Evolutionary conservation across 1,284 basidiomycete genomes (phyloP).

Genomic region (Leucoagaricus sp.): DNA sequence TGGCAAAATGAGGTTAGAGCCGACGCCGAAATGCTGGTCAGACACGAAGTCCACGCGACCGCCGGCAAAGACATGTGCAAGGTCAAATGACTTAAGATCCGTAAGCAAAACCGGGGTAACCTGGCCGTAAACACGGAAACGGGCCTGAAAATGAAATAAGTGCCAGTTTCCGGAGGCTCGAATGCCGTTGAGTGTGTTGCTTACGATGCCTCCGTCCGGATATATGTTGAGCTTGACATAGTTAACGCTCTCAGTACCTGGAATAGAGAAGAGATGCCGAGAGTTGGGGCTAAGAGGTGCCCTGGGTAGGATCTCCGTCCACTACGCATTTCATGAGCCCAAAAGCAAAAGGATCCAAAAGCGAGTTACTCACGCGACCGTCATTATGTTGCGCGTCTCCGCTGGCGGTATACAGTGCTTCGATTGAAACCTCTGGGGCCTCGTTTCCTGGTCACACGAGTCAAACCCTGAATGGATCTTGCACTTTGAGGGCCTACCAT

Average conservation of each 20-base stretch:
- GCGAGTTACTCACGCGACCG: constrained; percentile 45
- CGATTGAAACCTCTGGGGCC: constrained; percentile 79
- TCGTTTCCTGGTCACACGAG: constrained; percentile 71
- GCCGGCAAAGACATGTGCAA: constrained; percentile 90
- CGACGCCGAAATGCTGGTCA: constrained; percentile 95
- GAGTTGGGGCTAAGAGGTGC: constrained; percentile 80
- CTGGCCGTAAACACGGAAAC: constrained; percentile 88
- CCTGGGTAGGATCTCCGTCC: constrained; percentile 79
- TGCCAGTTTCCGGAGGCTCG: neutral
- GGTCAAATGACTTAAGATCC: constrained; percentile 63
- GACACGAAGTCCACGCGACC: constrained; percentile 80
- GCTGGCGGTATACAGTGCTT: constrained; percentile 56
- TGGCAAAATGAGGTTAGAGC: constrained; percentile 89
- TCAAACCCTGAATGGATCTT: constrained; percentile 12
- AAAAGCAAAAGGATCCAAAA: neutral
- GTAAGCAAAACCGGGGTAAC: constrained; percentile 65
- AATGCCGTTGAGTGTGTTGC: constrained; percentile 28
- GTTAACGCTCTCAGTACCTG: constrained; percentile 58
- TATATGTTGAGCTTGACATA: constrained; percentile 95
- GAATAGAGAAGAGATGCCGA: constrained; percentile 83
- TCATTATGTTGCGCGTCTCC: constrained; percentile 48
- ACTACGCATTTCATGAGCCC: constrained; percentile 45
- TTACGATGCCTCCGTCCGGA: constrained; percentile 93
- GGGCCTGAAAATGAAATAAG: constrained; percentile 58
- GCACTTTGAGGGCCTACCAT: constrained; percentile 51